Conservation (phyloP, 768 basidiomycete genomes). For the Royoungia palumana region DNA sequence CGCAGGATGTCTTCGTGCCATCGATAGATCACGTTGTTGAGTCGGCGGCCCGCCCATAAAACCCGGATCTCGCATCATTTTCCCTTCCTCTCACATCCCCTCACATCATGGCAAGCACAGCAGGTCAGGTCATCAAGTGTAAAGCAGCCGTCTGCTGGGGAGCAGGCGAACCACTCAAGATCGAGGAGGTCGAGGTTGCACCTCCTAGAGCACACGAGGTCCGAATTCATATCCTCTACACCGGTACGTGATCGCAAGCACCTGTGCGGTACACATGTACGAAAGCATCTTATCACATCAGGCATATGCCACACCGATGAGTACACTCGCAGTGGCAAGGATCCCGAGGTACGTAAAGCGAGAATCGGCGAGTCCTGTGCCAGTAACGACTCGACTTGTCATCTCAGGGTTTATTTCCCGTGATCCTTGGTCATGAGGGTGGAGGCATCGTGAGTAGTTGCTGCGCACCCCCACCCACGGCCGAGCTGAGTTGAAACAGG, state of each 20-base stretch:
- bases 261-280: conserved; percentile 8
- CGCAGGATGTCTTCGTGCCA: conserved; percentile 1
- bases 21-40: conserved; percentile 2
- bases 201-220: conserved; percentile 91
- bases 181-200: conserved; percentile 92
- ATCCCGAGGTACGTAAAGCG: conserved; percentile 69
- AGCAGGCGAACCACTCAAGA: conserved; percentile 77
- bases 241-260: conserved; percentile 48
- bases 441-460: conserved; percentile 77
- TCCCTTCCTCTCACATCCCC: conserved; percentile 19
- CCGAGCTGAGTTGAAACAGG: conserved; percentile 43
- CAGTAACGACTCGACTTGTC: conserved; percentile 4
- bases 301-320: conserved; percentile 98
- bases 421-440: conserved; percentile 94
- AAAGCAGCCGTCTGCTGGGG: conserved; percentile 97
- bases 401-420: conserved; percentile 78
- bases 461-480: neutral
- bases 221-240: conserved; percentile 87
- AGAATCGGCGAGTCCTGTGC: conserved; percentile 4
- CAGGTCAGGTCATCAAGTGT: conserved; percentile 76
- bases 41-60: conserved; percentile 1
- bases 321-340: conserved; percentile 93
- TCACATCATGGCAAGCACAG: conserved; percentile 62
- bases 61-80: conserved; percentile 3
- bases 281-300: conserved; percentile 23